Percentiles rank a stretch among this genome's conserved stretches.
These are phyloP conservation scores for Penicillium sp. DNA, from an alignment of 2,329 filamentous ascomycete genomes.

Conservation along the genomic window DNA sequence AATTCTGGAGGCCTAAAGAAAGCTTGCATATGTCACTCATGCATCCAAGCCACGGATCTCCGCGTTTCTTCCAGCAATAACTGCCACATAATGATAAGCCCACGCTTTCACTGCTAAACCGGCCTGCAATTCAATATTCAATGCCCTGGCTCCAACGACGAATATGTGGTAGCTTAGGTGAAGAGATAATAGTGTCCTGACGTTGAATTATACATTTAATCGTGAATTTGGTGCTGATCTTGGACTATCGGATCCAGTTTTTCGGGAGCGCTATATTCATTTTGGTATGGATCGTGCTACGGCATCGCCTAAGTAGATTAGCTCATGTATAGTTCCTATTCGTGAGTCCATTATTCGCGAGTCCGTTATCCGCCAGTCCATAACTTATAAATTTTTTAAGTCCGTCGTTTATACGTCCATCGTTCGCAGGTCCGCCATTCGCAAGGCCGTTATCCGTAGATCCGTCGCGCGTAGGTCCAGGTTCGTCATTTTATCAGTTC, in stretches of 20 bases:
- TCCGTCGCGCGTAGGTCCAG: no score
- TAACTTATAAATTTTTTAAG: no score
- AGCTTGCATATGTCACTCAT: no score
- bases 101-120: slow-evolving; percentile 55
- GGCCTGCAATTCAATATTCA: slow-evolving; percentile 58
- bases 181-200: slow-evolving; percentile 59
- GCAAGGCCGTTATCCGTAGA: no score
- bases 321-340: slow-evolving; percentile 33
- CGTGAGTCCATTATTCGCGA: no score
- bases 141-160: slow-evolving; percentile 59
- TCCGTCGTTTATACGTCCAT: no score
- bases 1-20: no score
- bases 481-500: no score
- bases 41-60: slow-evolving; percentile 13
- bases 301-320: slow-evolving; percentile 63
- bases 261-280: no score
- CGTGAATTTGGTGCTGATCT: slow-evolving; percentile 58
- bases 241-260: slow-evolving; percentile 60
- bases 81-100: no score
- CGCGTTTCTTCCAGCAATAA: slow-evolving; percentile 62
- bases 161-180: slow-evolving; percentile 66
- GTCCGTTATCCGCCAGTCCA: no score
- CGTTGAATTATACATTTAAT: slow-evolving; percentile 63
- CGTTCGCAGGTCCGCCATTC: no score
- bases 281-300: slow-evolving; percentile 52